Base-by-base conservation (phyloP, 2,329 filamentous ascomycete genomes). In the Colletotrichum tropicale region DNA sequence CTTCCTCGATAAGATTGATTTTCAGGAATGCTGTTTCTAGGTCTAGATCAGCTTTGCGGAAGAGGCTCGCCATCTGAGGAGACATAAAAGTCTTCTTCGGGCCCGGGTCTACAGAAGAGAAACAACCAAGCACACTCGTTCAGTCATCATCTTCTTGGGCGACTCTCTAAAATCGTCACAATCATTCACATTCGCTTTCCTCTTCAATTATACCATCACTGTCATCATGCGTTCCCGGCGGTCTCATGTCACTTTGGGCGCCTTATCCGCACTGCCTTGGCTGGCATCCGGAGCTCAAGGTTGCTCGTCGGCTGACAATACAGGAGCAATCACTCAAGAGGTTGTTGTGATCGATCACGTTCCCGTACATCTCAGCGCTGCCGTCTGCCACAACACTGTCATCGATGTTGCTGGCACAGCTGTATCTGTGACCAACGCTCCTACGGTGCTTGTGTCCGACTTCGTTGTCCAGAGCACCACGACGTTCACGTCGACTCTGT, bases 301-400 rank as follows among this genome's bases (percentile, higher is more conserved):
- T 52, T 52, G 43, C 43, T 3, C 43, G 3, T 52, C 3, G 43
- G n/a, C 12, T 52, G n/a, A 13, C n/a, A 0, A 21, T 2, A 0
- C n/a, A 52, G n/a, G 43, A 21, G 43, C n/a, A 52, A 52, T 52
- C 43, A 52, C 43, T 21, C 43, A 52, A n/a, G 43, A 52, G 43
- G 6, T 52, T 21, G 10, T 52, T 21, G n/a, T 52, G 43, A 6
- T 52, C n/a, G 43, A 52, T 5, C n/a, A 52, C 43, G n/a, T 52
- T 24, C 10, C 43, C 4, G n/a, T 21, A 13, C 43, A 52, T 2
- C 0, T 52, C n/a, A 52, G 43, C 3, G 43, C 43, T 12, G n/a
- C 43, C 10, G 43, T 52, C 10, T 52, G 43, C 43, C 6, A 52
- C 1, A 24, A 52, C 43, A 52, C 43, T 52, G 43, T 21, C 6